Conservation (phyloP, 495 filamentous ascomycete genomes). For the Penicillium simplicissimum region DNA sequence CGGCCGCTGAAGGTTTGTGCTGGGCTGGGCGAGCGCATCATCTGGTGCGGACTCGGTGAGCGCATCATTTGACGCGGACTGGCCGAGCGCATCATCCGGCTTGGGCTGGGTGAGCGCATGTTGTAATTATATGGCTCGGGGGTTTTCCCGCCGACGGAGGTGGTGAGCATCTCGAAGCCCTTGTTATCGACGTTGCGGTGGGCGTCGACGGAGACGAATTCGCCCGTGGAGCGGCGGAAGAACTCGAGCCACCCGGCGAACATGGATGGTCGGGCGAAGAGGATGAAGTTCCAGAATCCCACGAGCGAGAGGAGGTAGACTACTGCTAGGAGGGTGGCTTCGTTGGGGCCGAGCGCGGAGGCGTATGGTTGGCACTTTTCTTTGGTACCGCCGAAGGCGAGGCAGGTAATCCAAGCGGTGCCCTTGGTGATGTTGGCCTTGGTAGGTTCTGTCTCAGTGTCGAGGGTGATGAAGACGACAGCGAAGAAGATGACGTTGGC, state of each 20-base stretch:
- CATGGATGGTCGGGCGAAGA: slow-evolving; percentile 81
- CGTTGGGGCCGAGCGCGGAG: slow-evolving; percentile 52
- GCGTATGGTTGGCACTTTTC: slow-evolving; percentile 62
- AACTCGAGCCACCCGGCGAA: slow-evolving; percentile 79
- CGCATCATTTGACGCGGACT: slow-evolving; percentile 29
- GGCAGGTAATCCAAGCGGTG: slow-evolving; percentile 70
- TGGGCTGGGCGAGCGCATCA: slow-evolving; percentile 20
- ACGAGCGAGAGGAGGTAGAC: slow-evolving; percentile 80
- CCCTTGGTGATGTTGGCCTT: slow-evolving; percentile 54
- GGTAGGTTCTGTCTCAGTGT: slow-evolving; percentile 63
- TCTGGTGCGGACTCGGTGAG: slow-evolving; percentile 20
- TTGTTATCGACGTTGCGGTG: slow-evolving; percentile 62
- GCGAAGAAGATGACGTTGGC: slow-evolving; percentile 90
- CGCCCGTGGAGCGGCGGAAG: slow-evolving; percentile 52
- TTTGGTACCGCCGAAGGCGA: slow-evolving; percentile 63
- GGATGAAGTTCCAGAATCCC: slow-evolving; percentile 79
- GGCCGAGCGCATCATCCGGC: slow-evolving; percentile 35
- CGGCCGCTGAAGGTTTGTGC: slow-evolving; percentile 42
- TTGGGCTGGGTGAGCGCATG: slow-evolving; percentile 44
- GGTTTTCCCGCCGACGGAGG: slow-evolving; percentile 32
- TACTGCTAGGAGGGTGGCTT: slow-evolving; percentile 78
- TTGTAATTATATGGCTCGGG: slow-evolving; percentile 40
- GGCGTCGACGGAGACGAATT: slow-evolving; percentile 89
- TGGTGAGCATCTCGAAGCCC: slow-evolving; percentile 81
- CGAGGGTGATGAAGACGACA: slow-evolving; percentile 82